Evolutionary conservation across 495 filamentous ascomycete species (phyloP), one percentile per base, ranked within the genome.

Genomic region (Lichina pygmaea): DNA sequence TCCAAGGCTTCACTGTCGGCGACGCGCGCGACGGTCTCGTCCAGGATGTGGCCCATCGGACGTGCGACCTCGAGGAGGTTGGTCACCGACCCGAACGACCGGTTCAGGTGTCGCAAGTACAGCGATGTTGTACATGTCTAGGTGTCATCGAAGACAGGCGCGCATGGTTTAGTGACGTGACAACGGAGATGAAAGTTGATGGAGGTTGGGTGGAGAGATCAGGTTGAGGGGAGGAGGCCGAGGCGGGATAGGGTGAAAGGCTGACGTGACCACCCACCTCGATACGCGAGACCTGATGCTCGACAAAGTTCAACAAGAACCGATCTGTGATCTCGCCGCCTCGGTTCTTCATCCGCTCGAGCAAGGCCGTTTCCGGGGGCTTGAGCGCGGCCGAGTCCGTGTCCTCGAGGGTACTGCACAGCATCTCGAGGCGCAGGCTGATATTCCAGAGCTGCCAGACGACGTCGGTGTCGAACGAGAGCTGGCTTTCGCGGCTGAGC

Each of bases 401-500:
- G 50, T 73, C 71, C 56, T 93, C 83, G 13, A 99, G 60, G 38
- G 76, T 73, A 50, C 77, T 80, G 59, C 91, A 95, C 45, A 99
- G 65, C 68, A 83, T 83, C 62, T 99, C 89, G 24, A 99, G 63
- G 31, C 91, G 71, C 42, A 95, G 61, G 53, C 81, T 84, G 44
- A 93, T 70, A 46, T 75, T 77, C 91, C 91, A 95, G 8, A 95
- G 60, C 47, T 67, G 68, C 86, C 85, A 97, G 11, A 97, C 74
- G 34, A 74, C 65, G 10, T 92, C 75, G 0, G 81, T 76, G 51
- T 89, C 77, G 46, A 94, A 72, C 8, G 55, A 61, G 33, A 65
- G 53, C 44, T 59, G 36, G 38, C 54, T 58, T 16, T 52, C 53
- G 3, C 49, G 40, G 49, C 50, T 53, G 57, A 60, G 56, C 46